Evolutionary conservation across 1,284 basidiomycete species (phyloP).

Genomic region (Sporisorium reilianum): DNA sequence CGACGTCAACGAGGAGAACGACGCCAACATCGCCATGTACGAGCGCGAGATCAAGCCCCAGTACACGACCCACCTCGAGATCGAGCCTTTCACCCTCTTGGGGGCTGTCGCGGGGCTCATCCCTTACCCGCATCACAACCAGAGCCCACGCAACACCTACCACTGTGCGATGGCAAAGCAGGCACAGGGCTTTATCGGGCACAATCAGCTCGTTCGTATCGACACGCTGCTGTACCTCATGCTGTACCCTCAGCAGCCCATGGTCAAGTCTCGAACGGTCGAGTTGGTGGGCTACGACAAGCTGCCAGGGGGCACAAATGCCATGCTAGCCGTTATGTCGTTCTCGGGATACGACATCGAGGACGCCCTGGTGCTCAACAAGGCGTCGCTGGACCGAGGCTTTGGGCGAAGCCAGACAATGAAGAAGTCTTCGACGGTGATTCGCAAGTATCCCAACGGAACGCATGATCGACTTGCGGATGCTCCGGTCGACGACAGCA

Average conservation of each 20-base stretch:
- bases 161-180: slow-evolving; percentile 99
- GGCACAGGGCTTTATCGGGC: slow-evolving; percentile 98
- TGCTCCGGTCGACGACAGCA: slow-evolving; percentile 81
- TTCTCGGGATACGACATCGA: slow-evolving; percentile 99
- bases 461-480: slow-evolving; percentile 97
- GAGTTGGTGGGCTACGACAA: slow-evolving; percentile 96
- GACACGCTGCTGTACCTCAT: slow-evolving; percentile 98
- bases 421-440: slow-evolving; percentile 92
- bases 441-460: slow-evolving; percentile 96
- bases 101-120: slow-evolving; percentile 98
- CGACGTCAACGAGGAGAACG: slow-evolving; percentile 99
- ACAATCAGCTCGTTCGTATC: slow-evolving; percentile 97
- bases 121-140: slow-evolving; percentile 99
- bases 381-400: slow-evolving; percentile 84
- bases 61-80: slow-evolving; percentile 94
- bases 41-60: slow-evolving; percentile 83
- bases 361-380: slow-evolving; percentile 96
- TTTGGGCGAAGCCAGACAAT: slow-evolving; percentile 98
- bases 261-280: slow-evolving; percentile 94
- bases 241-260: slow-evolving; percentile 99
- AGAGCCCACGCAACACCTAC: slow-evolving; percentile 99
- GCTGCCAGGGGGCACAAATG: slow-evolving; percentile 97
- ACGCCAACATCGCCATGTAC: slow-evolving; percentile 95
- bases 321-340: slow-evolving; percentile 98
- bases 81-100: slow-evolving; percentile 97